These are phyloP conservation scores for Mitragyna speciosa DNA, from an alignment of 257 asterid genomes.

Conservation along the genomic window DNA sequence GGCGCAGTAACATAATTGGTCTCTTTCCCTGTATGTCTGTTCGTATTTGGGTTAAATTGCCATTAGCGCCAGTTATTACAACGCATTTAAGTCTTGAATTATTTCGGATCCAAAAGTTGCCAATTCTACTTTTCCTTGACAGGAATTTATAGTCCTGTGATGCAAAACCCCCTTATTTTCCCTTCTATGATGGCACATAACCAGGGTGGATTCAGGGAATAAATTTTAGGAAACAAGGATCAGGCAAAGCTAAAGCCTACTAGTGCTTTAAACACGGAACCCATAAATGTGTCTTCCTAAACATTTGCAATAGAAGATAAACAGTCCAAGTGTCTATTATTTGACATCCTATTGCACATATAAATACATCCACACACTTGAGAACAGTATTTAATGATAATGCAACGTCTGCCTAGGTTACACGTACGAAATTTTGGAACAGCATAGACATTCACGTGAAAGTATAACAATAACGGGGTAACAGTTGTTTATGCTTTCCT, in stretches of 20 bases:
- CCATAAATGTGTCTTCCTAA: neutral
- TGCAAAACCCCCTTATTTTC: neutral
- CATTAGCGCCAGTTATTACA: neutral
- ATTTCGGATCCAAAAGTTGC: neutral
- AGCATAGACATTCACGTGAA: neutral
- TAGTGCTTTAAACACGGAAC: neutral
- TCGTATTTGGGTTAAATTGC: too few species aligned
- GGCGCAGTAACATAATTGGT: neutral
- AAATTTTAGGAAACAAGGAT: too few species aligned
- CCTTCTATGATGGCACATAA: neutral
- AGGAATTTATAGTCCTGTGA: neutral
- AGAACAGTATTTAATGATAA: neutral
- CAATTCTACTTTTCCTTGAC: neutral
- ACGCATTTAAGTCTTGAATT: neutral
- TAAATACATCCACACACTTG: neutral
- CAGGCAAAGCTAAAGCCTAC: too few species aligned
- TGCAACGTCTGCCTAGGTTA: neutral
- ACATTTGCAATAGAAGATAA: neutral
- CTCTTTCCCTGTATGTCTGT: neutral
- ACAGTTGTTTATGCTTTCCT: neutral
- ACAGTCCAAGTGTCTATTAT: neutral
- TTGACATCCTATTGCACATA: neutral
- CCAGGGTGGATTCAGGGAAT: neutral
- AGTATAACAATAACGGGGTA: neutral
- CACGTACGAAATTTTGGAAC: neutral